A percentile compares a stretch with the other conserved stretches of the same genome.
Evolutionary conservation across 225 moss, liverwort and hornwort species (phyloP).

Genomic region (Pseudisothecium myosuroides): DNA sequence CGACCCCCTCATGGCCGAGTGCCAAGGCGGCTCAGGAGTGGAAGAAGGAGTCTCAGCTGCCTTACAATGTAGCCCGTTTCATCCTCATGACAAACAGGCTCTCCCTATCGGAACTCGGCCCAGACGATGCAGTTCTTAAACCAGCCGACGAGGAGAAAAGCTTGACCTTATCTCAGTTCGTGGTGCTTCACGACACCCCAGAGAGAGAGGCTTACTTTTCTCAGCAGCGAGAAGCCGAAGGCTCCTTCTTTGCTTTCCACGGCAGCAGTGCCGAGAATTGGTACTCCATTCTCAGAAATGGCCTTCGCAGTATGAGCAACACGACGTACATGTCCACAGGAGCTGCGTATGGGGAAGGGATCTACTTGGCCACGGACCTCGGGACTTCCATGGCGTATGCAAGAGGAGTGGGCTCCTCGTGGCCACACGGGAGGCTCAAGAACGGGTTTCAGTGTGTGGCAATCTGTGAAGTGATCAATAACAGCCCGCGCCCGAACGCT

Average conservation of each 20-base stretch:
- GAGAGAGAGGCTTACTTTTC: slow-evolving; percentile 56
- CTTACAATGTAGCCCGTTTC: slow-evolving; percentile 58
- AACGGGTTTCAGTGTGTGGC: slow-evolving; percentile 37
- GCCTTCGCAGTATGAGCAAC: slow-evolving; percentile 67
- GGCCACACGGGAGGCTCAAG: slow-evolving; percentile 14
- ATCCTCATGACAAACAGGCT: slow-evolving; percentile 67
- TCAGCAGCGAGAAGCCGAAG: slow-evolving; percentile 1
- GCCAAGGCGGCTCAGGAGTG: background rate
- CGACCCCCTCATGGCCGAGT: background rate
- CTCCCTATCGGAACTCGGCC: slow-evolving; percentile 21
- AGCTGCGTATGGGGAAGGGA: slow-evolving; percentile 50
- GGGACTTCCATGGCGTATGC: slow-evolving; percentile 8
- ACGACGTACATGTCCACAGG: slow-evolving; percentile 55
- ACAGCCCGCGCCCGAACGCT: background rate
- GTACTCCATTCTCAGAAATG: slow-evolving; percentile 76
- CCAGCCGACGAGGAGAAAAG: background rate
- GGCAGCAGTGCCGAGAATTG: slow-evolving; percentile 54
- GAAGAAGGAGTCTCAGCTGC: slow-evolving; percentile 13
- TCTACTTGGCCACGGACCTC: slow-evolving; percentile 39
- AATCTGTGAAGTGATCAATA: slow-evolving; percentile 56
- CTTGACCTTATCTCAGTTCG: slow-evolving; percentile 27
- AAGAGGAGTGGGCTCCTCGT: background rate
- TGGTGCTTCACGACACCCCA: slow-evolving; percentile 60
- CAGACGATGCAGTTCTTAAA: background rate
- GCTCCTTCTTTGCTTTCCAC: slow-evolving; percentile 68